Percentiles rank a stretch among this genome's conserved stretches.
phyloP scores from a whole-genome alignment of 768 basidiomycete genomes.

The Serpula lacrymans region DNA sequence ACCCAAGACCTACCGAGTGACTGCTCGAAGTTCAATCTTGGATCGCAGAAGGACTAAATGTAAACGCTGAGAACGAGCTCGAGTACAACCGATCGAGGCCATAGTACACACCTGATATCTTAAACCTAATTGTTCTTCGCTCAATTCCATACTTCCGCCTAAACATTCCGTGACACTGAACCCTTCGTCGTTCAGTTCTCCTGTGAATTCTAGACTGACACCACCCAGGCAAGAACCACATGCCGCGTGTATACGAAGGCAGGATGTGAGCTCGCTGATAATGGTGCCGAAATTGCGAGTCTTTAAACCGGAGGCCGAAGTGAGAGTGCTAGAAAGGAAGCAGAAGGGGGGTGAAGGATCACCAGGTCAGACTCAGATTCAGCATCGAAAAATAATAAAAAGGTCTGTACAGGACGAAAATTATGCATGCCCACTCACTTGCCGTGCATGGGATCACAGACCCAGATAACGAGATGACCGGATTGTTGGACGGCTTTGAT shows the following conservation, averaged over 20 bases:
- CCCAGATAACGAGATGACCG: conserved; percentile 87
- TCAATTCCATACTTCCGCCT: conserved; percentile 93
- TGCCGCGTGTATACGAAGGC: conserved; percentile 74
- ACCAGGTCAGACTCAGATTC: background rate
- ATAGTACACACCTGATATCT: conserved; percentile 69
- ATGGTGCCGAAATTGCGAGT: conserved; percentile 89
- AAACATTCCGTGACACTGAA: conserved; percentile 96
- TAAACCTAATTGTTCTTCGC: conserved; percentile 84
- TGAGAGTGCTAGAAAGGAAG: conserved; percentile 60
- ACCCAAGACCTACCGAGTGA: conserved; percentile 66
- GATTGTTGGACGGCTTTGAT: conserved; percentile 78
- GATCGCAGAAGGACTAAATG: conserved; percentile 85
- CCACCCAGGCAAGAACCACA: conserved; percentile 75
- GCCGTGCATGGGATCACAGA: conserved; percentile 99
- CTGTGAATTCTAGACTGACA: conserved; percentile 89
- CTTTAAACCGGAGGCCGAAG: conserved; percentile 78
- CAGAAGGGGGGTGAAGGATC: background rate
- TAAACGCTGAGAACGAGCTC: conserved; percentile 1
- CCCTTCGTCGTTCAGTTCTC: conserved; percentile 86
- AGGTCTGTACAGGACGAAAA: background rate
- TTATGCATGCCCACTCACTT: conserved; percentile 60
- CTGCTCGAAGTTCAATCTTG: conserved; percentile 90
- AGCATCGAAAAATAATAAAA: conserved; percentile 5
- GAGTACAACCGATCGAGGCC: background rate
- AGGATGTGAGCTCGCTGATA: conserved; percentile 80